A percentile compares a stretch with the other conserved stretches of the same genome.
These are phyloP conservation scores for Takakia lepidozioides DNA, from an alignment of 225 moss, liverwort and hornwort genomes.

Conservation along the genomic window DNA sequence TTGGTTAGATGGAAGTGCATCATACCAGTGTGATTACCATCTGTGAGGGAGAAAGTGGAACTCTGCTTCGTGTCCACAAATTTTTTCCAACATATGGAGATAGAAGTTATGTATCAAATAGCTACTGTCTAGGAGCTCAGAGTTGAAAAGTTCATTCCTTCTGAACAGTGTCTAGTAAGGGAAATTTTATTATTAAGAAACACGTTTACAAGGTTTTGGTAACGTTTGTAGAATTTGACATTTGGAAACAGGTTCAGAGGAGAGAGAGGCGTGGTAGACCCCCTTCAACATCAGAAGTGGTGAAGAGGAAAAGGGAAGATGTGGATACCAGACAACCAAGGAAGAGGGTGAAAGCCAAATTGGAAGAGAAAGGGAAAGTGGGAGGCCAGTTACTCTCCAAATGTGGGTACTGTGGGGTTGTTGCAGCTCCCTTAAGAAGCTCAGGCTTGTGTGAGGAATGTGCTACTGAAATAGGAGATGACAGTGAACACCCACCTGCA, in stretches of 20 bases:
- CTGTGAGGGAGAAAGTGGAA: too few species aligned
- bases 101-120: too few species aligned
- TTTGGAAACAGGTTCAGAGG: slow-evolving; percentile 45
- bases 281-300: slow-evolving; percentile 26
- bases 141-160: too few species aligned
- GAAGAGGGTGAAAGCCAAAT: slow-evolving; percentile 53
- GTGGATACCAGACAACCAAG: slow-evolving; percentile 27
- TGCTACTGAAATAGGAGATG: slow-evolving; percentile 31
- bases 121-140: too few species aligned
- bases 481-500: slow-evolving; percentile 20
- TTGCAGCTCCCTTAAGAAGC: slow-evolving; percentile 20
- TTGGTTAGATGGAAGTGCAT: too few species aligned
- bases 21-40: too few species aligned
- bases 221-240: too few species aligned
- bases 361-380: slow-evolving; percentile 29
- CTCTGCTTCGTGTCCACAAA: too few species aligned
- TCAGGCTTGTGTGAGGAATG: slow-evolving; percentile 53
- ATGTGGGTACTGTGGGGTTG: slow-evolving; percentile 52
- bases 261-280: slow-evolving; percentile 37
- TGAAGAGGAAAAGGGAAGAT: slow-evolving; percentile 69
- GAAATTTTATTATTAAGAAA: too few species aligned
- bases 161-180: too few species aligned
- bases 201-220: too few species aligned
- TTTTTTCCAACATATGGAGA: too few species aligned
- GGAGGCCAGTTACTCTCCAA: slow-evolving; percentile 29